Conservation (phyloP, 2,329 filamentous ascomycete species). For the Sclerotinia subarctica region DNA sequence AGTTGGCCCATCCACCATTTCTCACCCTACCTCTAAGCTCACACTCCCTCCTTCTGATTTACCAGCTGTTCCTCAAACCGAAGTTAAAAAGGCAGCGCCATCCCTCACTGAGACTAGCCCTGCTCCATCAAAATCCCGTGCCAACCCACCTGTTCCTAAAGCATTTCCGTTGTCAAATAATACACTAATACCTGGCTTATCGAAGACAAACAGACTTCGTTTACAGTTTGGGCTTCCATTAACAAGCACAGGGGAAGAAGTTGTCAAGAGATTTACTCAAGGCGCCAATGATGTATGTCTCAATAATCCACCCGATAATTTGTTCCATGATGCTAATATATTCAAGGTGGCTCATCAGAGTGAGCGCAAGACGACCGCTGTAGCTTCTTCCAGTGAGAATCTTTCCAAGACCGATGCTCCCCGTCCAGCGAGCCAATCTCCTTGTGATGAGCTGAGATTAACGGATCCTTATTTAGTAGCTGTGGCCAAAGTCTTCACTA, state of each 20-base stretch:
- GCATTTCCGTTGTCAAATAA: neutral
- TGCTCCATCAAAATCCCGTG: neutral
- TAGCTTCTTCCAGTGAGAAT: slow-evolving; percentile 16
- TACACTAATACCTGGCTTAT: neutral
- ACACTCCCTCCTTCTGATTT: neutral
- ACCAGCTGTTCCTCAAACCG: neutral
- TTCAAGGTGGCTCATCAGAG: slow-evolving; percentile 1
- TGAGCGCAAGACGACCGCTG: slow-evolving; percentile 12
- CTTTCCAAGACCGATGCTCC: slow-evolving; percentile 10
- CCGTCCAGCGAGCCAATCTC: slow-evolving; percentile 9
- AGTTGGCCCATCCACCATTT: slow-evolving; percentile 2
- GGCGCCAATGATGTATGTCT: neutral
- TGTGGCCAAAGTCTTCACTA: slow-evolving; percentile 14
- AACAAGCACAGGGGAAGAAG: neutral
- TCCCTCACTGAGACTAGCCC: neutral
- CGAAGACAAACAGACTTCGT: neutral
- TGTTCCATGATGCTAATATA: neutral
- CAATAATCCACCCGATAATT: neutral
- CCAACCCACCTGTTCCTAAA: neutral
- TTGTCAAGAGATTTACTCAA: neutral
- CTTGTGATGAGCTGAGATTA: slow-evolving; percentile 16
- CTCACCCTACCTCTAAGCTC: neutral
- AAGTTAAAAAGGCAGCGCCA: neutral
- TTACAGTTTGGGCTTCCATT: neutral
- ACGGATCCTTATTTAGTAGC: slow-evolving; percentile 22